Conservation (phyloP, 805 yeast species). For the Brettanomyces custersianus region DNA sequence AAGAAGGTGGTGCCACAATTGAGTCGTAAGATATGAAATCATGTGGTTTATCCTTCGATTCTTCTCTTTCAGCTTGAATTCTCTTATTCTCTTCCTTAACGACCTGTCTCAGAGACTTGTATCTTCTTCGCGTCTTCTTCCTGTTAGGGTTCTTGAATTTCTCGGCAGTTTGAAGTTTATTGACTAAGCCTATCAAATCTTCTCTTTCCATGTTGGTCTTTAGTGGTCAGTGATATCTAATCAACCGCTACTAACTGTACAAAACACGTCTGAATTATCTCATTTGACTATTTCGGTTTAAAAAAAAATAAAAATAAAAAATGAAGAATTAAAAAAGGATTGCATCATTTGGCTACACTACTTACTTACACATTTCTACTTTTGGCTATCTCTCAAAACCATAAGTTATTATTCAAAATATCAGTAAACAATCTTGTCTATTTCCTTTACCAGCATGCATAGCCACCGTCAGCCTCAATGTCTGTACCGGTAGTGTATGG, state of each 20-base stretch:
- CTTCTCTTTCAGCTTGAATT: conserved; percentile 31
- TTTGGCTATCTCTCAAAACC: too few relatives aligned
- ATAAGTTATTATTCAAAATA: too few relatives aligned
- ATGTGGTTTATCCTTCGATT: conserved; percentile 15
- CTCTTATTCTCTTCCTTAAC: conserved; percentile 72
- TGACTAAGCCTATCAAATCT: conserved; percentile 22
- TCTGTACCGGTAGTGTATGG: conserved; percentile 81
- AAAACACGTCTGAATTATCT: too few relatives aligned
- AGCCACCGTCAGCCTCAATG: conserved; percentile 80
- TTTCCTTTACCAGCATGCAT: conserved; percentile 59
- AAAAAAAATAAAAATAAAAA: too few relatives aligned
- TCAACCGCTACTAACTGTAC: too few relatives aligned
- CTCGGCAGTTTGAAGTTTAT: conserved; percentile 33
- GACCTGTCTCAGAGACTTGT: conserved; percentile 67
- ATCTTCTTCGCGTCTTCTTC: conserved; percentile 48
- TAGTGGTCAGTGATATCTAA: too few relatives aligned
- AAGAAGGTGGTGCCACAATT: conserved; percentile 79
- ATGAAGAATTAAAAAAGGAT: too few relatives aligned
- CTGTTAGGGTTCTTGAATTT: conserved; percentile 52
- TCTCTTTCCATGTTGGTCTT: neutral
- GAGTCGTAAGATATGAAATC: conserved; percentile 59
- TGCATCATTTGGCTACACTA: too few relatives aligned
- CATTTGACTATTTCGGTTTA: too few relatives aligned
- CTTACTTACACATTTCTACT: too few relatives aligned
- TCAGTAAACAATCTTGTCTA: too few relatives aligned